phyloP scores from a whole-genome alignment of 768 basidiomycete species.

The Rhizopogon rudus region DNA sequence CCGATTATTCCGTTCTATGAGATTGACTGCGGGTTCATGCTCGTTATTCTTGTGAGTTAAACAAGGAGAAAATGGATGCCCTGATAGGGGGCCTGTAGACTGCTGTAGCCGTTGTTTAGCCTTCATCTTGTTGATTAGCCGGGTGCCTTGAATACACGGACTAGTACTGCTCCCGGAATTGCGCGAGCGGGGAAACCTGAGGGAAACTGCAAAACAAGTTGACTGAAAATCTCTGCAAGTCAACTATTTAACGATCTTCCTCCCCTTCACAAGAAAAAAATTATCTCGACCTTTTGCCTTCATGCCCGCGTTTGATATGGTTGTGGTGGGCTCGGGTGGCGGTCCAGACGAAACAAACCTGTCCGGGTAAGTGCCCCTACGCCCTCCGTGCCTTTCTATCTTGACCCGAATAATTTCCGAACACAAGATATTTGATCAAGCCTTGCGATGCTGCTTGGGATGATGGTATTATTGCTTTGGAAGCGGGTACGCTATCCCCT shows the following conservation, averaged over 20 bases:
- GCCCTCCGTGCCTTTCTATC: slow-evolving; percentile 9
- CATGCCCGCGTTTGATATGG: slow-evolving; percentile 60
- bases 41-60: background rate
- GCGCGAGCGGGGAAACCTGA: slow-evolving; percentile 1
- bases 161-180: background rate
- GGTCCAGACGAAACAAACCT: slow-evolving; percentile 89
- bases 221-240: background rate
- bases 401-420: background rate
- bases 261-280: background rate
- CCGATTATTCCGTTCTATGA: slow-evolving; percentile 10
- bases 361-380: slow-evolving; percentile 57
- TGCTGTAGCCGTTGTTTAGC: background rate
- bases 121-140: slow-evolving; percentile 11
- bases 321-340: slow-evolving; percentile 82
- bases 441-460: slow-evolving; percentile 60
- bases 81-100: background rate
- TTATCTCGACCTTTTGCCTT: background rate
- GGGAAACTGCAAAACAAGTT: slow-evolving; percentile 2
- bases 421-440: slow-evolving; percentile 81
- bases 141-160: slow-evolving; percentile 16
- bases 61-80: slow-evolving; percentile 8
- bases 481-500: slow-evolving; percentile 60
- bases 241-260: slow-evolving; percentile 4
- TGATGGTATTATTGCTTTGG: slow-evolving; percentile 78
- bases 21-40: slow-evolving; percentile 7